A percentile compares a stretch with the other conserved stretches of the same genome.
phyloP scores from a whole-genome alignment of 495 filamentous ascomycete species.

The Neurospora tetrasperma region DNA sequence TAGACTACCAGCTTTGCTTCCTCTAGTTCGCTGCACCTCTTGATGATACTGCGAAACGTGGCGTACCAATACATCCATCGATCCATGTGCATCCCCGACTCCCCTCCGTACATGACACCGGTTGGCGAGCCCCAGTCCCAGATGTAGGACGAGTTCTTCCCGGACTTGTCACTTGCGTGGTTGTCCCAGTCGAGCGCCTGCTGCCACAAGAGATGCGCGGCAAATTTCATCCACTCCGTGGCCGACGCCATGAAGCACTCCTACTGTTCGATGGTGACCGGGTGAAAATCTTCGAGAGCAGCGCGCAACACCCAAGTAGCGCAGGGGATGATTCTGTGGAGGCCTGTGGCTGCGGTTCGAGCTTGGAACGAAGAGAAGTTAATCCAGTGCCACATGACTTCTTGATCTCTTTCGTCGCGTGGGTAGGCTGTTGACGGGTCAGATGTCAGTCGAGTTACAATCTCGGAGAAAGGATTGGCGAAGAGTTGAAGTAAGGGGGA shows the following conservation, averaged over 20 bases:
- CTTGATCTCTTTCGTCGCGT: neutral
- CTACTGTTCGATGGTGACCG: neutral
- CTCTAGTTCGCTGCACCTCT: neutral
- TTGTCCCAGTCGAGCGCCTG: neutral
- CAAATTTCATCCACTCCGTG: neutral
- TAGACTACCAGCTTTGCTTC: neutral
- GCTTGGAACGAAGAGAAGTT: neutral
- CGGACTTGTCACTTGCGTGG: neutral
- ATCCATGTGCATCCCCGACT: neutral
- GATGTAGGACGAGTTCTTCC: neutral
- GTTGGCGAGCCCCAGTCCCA: neutral
- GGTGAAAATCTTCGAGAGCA: conserved; percentile 3
- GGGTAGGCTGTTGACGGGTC: neutral
- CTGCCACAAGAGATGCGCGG: neutral
- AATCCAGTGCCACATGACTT: neutral
- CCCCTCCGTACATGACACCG: neutral
- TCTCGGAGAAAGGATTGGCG: neutral
- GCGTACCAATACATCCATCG: neutral
- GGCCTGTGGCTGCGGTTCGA: neutral
- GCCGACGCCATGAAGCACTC: neutral
- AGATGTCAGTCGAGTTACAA: neutral
- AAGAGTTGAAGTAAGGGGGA: neutral
- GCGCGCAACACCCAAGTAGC: neutral
- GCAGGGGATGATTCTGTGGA: neutral
- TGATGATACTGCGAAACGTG: neutral